Percentiles rank a stretch among this genome's conserved stretches.
Evolutionary conservation across 2,329 filamentous ascomycete genomes (phyloP).

Genomic region (Aspergillus sp.): DNA sequence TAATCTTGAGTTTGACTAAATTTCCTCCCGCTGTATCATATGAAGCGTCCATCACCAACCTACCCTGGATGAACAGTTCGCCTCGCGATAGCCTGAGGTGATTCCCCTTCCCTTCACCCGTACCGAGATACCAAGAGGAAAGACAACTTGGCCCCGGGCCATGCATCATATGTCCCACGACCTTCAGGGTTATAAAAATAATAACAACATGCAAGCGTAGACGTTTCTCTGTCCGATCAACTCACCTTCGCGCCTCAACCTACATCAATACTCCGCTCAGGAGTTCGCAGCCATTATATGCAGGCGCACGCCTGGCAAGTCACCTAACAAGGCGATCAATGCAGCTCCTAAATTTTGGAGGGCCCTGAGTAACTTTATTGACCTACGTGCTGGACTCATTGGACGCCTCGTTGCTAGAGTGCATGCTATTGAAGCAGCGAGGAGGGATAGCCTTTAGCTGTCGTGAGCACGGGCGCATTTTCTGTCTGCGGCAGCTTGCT

Average conservation of each 20-base stretch:
- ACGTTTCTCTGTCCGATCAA: neutral
- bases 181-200: neutral
- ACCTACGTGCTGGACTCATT: neutral
- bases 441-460: neutral
- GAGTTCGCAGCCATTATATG: neutral
- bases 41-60: slow-evolving; percentile 2
- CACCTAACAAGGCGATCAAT: neutral
- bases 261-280: neutral
- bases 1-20: neutral
- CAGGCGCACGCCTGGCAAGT: neutral
- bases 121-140: neutral
- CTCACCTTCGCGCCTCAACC: neutral
- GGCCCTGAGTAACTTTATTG: neutral
- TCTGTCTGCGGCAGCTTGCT: neutral
- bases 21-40: neutral
- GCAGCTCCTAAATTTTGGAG: neutral
- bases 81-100: neutral
- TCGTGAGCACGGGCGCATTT: neutral
- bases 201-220: neutral
- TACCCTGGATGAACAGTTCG: neutral
- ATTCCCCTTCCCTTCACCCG: neutral
- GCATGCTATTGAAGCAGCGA: neutral
- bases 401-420: neutral
- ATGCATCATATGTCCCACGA: neutral
- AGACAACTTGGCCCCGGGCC: neutral